Evolutionary conservation across 2,329 filamentous ascomycete species (phyloP).

Genomic region (Seiridium unicorne): DNA sequence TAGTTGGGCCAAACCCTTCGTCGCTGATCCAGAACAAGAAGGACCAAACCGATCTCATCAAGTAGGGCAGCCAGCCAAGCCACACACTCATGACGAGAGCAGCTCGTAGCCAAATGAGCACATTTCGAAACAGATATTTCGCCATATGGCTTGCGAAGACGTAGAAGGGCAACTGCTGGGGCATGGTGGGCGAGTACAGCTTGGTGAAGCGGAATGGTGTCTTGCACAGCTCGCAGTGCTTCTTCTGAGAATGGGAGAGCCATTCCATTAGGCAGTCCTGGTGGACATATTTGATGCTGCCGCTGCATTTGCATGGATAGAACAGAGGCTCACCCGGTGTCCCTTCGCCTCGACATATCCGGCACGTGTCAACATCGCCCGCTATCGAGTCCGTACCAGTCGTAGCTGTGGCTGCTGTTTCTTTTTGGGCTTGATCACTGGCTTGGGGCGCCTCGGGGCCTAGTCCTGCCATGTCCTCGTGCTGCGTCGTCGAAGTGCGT

Average conservation of each 20-base stretch:
- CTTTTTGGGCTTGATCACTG: background rate
- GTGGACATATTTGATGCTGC: slow-evolving; percentile 97
- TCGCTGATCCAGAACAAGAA: slow-evolving; percentile 94
- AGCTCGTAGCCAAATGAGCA: slow-evolving; percentile 77
- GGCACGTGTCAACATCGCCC: slow-evolving; percentile 76
- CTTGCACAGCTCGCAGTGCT: slow-evolving; percentile 99
- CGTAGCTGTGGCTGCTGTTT: background rate
- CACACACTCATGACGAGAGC: slow-evolving; percentile 81
- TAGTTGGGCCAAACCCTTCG: slow-evolving; percentile 53
- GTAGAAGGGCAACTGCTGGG: slow-evolving; percentile 72
- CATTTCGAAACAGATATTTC: slow-evolving; percentile 68
- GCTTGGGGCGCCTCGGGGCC: slow-evolving; percentile 8
- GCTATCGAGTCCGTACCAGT: slow-evolving; percentile 19
- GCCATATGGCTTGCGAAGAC: slow-evolving; percentile 79
- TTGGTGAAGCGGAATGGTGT: slow-evolving; percentile 98
- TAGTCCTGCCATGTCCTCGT: slow-evolving; percentile 12
- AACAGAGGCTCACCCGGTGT: slow-evolving; percentile 83
- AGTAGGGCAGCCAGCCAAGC: slow-evolving; percentile 84
- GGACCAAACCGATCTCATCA: slow-evolving; percentile 89
- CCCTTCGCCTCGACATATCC: slow-evolving; percentile 92
- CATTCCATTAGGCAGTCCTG: slow-evolving; percentile 98
- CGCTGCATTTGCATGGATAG: slow-evolving; percentile 98
- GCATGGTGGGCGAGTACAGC: slow-evolving; percentile 94
- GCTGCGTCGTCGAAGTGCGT: slow-evolving; percentile 13
- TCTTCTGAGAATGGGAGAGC: slow-evolving; percentile 98